These are phyloP conservation scores for bread wheat (Triticum aestivum) DNA, from an alignment of 176 grass and related monocot genomes.

Conservation along the genomic window DNA sequence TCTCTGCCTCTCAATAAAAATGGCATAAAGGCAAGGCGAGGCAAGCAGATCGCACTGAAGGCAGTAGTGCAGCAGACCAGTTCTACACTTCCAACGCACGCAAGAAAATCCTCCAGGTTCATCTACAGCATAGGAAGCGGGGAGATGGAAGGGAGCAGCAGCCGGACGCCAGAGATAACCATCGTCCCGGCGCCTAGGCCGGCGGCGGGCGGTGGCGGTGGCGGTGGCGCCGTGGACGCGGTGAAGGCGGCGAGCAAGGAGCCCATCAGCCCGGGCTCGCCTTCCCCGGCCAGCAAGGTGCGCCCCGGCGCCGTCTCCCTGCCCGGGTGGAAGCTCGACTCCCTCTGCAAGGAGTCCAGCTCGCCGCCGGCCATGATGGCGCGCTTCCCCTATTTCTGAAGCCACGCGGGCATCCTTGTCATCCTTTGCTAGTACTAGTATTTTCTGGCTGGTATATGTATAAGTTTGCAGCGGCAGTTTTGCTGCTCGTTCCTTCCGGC, in stretches of 20 bases:
- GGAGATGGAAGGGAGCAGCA: conserved; percentile 44
- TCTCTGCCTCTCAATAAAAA: neutral
- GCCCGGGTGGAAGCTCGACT: conserved; percentile 81
- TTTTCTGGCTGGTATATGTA: neutral
- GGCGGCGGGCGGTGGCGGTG: neutral
- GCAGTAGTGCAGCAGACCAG: neutral
- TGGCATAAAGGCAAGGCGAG: neutral
- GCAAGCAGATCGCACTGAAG: neutral
- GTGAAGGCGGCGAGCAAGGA: conserved; percentile 33
- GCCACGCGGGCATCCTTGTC: neutral
- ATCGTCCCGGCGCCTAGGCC: neutral
- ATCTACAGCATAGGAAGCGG: neutral
- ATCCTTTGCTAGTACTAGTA: neutral
- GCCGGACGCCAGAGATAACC: conserved; percentile 33
- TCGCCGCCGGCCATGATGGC: conserved; percentile 37
- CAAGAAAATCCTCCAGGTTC: neutral
- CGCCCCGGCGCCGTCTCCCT: conserved; percentile 2
- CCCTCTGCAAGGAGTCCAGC: conserved; percentile 53
- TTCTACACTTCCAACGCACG: too few species aligned
- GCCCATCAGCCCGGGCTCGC: conserved; percentile 44
- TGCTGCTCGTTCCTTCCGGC: neutral
- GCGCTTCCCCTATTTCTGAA: conserved; percentile 63
- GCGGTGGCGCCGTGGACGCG: neutral
- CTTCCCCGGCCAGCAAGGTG: conserved; percentile 17
- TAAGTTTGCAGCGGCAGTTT: neutral